Evolutionary conservation across 2,329 filamentous ascomycete species (phyloP).

Genomic region (Botrytis sinoallii): DNA sequence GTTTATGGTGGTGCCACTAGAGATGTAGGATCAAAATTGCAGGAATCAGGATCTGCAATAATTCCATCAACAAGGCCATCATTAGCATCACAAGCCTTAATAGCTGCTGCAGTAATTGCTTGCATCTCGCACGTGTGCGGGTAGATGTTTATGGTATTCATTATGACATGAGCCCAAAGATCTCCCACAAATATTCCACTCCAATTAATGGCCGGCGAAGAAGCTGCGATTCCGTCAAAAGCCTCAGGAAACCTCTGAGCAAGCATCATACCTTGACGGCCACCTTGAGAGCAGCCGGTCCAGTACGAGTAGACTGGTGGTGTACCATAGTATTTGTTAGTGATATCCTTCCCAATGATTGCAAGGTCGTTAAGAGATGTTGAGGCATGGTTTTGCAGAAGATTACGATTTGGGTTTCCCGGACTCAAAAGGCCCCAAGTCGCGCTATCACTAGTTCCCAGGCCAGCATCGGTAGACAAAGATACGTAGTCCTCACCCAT

Average conservation of each 20-base stretch:
- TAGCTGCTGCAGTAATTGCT: constrained; percentile 35
- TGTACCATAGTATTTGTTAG: constrained; percentile 38
- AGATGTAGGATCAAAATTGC: no score
- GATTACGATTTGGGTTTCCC: constrained; percentile 24
- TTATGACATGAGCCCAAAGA: not conserved
- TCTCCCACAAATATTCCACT: not conserved
- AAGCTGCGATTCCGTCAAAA: constrained; percentile 43
- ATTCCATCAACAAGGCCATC: constrained; percentile 43
- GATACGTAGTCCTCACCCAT: constrained; percentile 31
- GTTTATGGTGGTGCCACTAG: no score
- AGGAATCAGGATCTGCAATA: constrained; percentile 29
- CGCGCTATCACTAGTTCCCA: no score
- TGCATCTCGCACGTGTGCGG: not conserved
- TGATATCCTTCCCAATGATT: constrained; percentile 38
- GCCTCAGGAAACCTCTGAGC: constrained; percentile 40
- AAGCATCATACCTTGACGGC: constrained; percentile 39
- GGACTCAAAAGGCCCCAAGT: constrained; percentile 16
- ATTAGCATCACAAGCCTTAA: constrained; percentile 49
- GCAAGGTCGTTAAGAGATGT: constrained; percentile 39
- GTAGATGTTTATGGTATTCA: not conserved
- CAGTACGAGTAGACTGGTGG: constrained; percentile 40
- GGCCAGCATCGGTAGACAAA: constrained; percentile 29
- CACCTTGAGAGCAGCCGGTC: constrained; percentile 41
- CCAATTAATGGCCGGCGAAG: constrained; percentile 40
- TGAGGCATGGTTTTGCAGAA: constrained; percentile 40